phyloP scores from a whole-genome alignment of 208 protist species.

The Crithidia acanthocephali region DNA sequence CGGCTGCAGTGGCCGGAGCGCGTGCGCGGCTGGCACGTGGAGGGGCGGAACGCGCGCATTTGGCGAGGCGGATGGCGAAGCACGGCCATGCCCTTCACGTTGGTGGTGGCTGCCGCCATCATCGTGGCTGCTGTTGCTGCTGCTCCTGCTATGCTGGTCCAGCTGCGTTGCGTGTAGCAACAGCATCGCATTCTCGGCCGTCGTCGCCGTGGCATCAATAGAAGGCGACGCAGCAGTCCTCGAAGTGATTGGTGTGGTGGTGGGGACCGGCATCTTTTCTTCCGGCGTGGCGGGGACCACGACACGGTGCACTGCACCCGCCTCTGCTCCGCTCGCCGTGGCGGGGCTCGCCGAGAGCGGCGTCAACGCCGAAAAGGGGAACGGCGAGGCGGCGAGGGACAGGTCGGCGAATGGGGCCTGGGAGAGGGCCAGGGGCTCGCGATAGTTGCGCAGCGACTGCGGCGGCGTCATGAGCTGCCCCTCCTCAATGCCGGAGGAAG shows the following conservation, averaged over 20 bases:
- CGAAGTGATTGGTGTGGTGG: too few relatives aligned
- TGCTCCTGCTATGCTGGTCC: background rate
- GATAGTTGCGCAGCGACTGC: conserved; percentile 26
- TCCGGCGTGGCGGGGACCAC: background rate
- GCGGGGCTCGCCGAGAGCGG: background rate
- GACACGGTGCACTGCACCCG: background rate
- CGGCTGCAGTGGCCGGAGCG: background rate
- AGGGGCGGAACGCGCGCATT: background rate
- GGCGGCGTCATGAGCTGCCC: conserved; percentile 10
- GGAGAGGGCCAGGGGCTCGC: background rate
- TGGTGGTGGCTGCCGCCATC: background rate
- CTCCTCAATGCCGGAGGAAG: background rate
- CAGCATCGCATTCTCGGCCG: too few relatives aligned
- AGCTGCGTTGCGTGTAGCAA: too few relatives aligned
- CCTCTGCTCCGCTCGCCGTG: too few relatives aligned
- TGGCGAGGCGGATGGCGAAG: background rate
- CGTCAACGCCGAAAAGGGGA: background rate
- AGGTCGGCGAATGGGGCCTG: background rate
- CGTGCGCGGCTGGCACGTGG: background rate
- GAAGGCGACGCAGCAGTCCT: too few relatives aligned
- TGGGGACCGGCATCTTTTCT: too few relatives aligned
- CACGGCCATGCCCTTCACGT: background rate
- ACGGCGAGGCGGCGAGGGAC: conserved; percentile 1
- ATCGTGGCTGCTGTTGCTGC: background rate
- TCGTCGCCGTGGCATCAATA: background rate